Evolutionary conservation across 352 stramenopile genomes (phyloP), one percentile per base, ranked within the genome.

Genomic region (Salisapilia sapeloensis): DNA sequence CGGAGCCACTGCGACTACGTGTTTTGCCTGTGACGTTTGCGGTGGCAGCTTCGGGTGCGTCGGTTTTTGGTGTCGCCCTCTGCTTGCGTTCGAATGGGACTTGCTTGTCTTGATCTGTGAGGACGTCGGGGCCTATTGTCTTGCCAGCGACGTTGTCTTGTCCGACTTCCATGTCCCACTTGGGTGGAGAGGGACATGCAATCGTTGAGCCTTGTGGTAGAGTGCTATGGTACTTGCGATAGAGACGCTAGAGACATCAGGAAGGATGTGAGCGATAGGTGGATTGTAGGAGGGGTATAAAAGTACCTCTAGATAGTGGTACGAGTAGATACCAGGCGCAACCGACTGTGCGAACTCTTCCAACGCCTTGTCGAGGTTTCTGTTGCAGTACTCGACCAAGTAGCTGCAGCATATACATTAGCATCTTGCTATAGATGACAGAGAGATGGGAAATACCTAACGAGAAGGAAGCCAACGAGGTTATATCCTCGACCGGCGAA

Each of bases 201-300:
- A 91, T 22, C 6, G 53, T 51, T 34, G 51, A 52, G 6, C 57
- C 45, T 14, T 61, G 47, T 26, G 61, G 44, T 10, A 91, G 44
- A 10, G 67, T 85, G 6, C 47, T 62, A 27, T 65, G 83, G 36
- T 87, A 91, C 47, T 80, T 86, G 21, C 67, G 60, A 17, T 86
- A 91, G 29, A 91, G 37, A 39, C 46, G 46, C 55, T 81, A 32
- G 12, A 43, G 24, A 1, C 2, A 29, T 35, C 26, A 17, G 6
- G 39, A 40, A 41, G 36, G n/a, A 29, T 28, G 10, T 10, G 10
- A 10, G 24, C 13, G 10, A 28, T n/a, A 13, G 10, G 13, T 28
- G 24, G 24, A n/a, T 22, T 34, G 26, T 5, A 47, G 12, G 15
- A 27, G 4, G 16, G 3, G 23, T 28, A n/a, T 4, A 4, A 25